A percentile compares a stretch with the other conserved stretches of the same genome.
Conservation (phyloP, 768 basidiomycete species). For the Amanita thiersii region DNA sequence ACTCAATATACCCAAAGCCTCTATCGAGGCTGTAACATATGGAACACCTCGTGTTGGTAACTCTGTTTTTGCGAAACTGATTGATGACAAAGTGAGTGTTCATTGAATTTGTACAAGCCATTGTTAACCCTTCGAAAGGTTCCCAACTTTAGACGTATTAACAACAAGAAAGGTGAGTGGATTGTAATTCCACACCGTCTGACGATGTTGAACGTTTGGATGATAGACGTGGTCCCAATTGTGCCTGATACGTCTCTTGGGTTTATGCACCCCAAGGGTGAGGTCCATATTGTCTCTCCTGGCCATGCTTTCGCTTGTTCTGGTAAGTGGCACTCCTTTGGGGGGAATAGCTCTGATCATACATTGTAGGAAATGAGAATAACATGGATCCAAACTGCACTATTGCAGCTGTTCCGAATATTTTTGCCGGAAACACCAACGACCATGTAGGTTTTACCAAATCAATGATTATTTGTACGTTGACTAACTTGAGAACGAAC, state of each 20-base stretch:
- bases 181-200: background rate
- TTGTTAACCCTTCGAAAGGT: conserved; percentile 14
- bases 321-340: conserved; percentile 16
- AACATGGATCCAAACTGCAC: conserved; percentile 44
- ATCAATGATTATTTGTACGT: background rate
- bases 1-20: conserved; percentile 34
- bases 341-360: background rate
- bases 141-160: conserved; percentile 30
- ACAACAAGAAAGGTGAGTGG: conserved; percentile 27
- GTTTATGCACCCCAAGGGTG: conserved; percentile 45
- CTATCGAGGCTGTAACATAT: conserved; percentile 36
- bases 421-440: conserved; percentile 38
- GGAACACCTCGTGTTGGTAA: conserved; percentile 48
- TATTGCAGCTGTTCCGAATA: conserved; percentile 43
- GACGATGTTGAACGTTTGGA: background rate
- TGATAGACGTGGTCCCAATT: conserved; percentile 42
- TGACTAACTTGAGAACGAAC: background rate
- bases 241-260: conserved; percentile 45
- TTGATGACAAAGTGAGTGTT: conserved; percentile 33
- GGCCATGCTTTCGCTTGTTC: conserved; percentile 28
- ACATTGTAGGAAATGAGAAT: conserved; percentile 41
- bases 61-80: conserved; percentile 37
- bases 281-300: conserved; percentile 41
- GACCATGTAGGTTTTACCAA: conserved; percentile 38
- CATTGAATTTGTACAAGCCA: background rate